Conservation (phyloP, 164 flowering plant species). For the Magnolia changhungtana region DNA sequence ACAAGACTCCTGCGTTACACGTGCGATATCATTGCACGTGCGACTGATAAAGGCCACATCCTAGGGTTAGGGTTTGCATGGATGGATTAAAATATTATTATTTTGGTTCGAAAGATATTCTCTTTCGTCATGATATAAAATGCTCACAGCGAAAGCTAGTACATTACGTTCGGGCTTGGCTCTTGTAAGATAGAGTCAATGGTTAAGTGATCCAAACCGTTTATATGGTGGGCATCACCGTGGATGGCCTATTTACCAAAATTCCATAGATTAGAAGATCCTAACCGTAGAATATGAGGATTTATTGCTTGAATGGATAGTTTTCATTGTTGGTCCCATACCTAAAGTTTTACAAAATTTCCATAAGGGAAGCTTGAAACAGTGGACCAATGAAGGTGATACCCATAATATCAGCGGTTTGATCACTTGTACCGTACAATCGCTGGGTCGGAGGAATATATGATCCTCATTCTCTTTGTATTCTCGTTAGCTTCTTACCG, state of each 20-base stretch:
- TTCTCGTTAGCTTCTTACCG: not conserved
- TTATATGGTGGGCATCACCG: too few species aligned
- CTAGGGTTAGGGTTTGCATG: slow-evolving; percentile 32
- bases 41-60: not conserved
- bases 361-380: too few species aligned
- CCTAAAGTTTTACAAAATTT: too few species aligned
- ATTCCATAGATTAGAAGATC: too few species aligned
- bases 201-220: too few species aligned
- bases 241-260: too few species aligned
- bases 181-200: too few species aligned
- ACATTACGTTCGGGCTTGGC: not conserved
- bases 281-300: too few species aligned
- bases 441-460: not conserved
- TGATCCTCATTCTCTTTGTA: not conserved
- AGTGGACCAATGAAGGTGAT: too few species aligned
- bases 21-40: not conserved
- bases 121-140: not conserved
- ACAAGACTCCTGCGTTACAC: not conserved
- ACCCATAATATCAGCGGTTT: too few species aligned
- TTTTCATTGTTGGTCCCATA: too few species aligned
- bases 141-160: not conserved
- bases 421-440: not conserved
- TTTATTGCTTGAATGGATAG: too few species aligned
- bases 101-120: slow-evolving; percentile 21
- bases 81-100: slow-evolving; percentile 13